A percentile compares a stretch with the other conserved stretches of the same genome.
These are phyloP conservation scores for Leccinum subgranulosum DNA, from an alignment of 768 basidiomycete species.

Conservation along the genomic window DNA sequence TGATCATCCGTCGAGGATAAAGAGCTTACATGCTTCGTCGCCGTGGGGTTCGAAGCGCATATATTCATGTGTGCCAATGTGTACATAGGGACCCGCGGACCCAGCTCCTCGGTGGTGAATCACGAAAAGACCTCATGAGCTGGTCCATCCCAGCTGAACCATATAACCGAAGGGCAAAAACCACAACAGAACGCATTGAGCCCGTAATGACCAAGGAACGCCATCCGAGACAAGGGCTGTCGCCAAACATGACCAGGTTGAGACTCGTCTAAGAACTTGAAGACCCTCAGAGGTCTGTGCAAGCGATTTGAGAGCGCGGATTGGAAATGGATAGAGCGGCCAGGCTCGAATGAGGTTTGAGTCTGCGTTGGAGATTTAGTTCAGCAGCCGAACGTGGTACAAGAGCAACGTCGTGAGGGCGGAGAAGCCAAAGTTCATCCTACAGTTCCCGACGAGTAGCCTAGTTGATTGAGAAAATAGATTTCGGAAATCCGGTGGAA, in stretches of 20 bases:
- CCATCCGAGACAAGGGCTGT: conserved; percentile 47
- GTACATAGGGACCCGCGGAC: conserved; percentile 30
- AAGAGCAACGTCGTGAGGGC: conserved; percentile 29
- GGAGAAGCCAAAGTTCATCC: conserved; percentile 27
- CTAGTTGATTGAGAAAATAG: conserved; percentile 3
- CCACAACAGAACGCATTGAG: conserved; percentile 33
- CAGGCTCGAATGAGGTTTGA: conserved; percentile 38
- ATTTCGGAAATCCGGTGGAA: no score
- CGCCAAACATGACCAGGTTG: conserved; percentile 37
- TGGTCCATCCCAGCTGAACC: conserved; percentile 31
- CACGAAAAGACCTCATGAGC: conserved; percentile 45
- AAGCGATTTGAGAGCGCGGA: conserved; percentile 40
- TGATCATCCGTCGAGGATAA: conserved; percentile 50
- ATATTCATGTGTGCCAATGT: conserved; percentile 28
- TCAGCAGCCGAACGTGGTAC: conserved; percentile 25
- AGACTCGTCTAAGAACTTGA: conserved; percentile 39
- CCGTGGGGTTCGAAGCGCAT: conserved; percentile 43
- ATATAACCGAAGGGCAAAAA: neutral
- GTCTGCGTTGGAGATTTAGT: neutral
- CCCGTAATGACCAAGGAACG: conserved; percentile 48
- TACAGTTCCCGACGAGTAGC: conserved; percentile 25
- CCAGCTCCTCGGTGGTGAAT: conserved; percentile 52
- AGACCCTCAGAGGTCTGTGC: conserved; percentile 47
- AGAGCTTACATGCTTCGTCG: conserved; percentile 42
- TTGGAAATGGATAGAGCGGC: conserved; percentile 43